Evolutionary conservation across 148 eudicot genomes (phyloP), one percentile per base, ranked within the genome.

Genomic region (Polygonum maritimum): DNA sequence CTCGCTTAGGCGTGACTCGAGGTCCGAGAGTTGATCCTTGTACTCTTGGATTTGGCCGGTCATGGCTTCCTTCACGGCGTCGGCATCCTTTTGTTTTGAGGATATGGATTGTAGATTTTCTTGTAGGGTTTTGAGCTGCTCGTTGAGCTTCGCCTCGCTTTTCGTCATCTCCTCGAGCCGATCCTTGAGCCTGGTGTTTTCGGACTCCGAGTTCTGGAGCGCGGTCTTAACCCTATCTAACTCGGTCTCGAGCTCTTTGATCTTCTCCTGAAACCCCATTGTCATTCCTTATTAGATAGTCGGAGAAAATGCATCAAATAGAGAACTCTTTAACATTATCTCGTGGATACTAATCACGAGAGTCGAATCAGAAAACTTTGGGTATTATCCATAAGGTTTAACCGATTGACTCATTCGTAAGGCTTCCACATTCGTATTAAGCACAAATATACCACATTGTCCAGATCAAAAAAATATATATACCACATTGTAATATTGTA

Each of bases 211-310:
- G 58, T 89, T 85, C 78, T 87, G 88, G 45, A 88, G 73, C 14
- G 74, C 81, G 11, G 63, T 55, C n/a, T 89, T 71, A 47, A 89
- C 80, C 67, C 77, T 87, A 78, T 85, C 83, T 78, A 94, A 77
- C 81, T 94, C 96, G 70, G 78, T 73, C 77, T 89, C 92, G 49
- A 95, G 89, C 78, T 92, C 96, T 75, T 84, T 89, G 52, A 83
- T 73, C 85, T 85, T 92, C 76, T 92, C 97, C 60, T 87, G 89
- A 12, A 90, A 85, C 81, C 18, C 21, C 9, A 51, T 51, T 51
- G 16, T 51, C 15, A 19, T 51, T 51, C 57, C 11, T 51, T 51
- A 19, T 51, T 51, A 51, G 19, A 26, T 26, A 26, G 31, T 26
- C 1, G 0, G 31, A 26, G 31, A 26, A 26, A 26, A 26, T 26